phyloP scores from a whole-genome alignment of 768 basidiomycete species.

The Amylocystis lapponica region DNA sequence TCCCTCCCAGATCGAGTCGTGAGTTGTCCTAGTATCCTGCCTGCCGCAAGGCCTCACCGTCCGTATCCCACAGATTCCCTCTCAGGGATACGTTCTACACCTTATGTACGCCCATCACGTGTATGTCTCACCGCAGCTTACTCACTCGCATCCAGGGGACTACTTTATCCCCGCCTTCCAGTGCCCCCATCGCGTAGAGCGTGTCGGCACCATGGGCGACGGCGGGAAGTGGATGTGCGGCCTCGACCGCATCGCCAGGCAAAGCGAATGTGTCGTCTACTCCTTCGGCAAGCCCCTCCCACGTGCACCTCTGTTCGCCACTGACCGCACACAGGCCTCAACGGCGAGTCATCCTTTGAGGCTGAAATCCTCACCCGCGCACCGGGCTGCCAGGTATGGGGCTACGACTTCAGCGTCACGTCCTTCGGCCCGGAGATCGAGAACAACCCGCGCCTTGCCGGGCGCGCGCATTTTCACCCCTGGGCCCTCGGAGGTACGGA shows the following conservation, averaged over 20 bases:
- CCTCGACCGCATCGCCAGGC: constrained; percentile 34
- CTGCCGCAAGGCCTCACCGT: constrained; percentile 48
- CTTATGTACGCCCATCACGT: constrained; percentile 9
- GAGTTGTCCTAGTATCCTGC: constrained; percentile 15
- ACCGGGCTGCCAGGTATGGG: constrained; percentile 31
- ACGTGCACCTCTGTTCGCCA: neutral
- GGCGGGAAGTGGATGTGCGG: constrained; percentile 53
- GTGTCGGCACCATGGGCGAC: constrained; percentile 43
- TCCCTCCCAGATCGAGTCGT: constrained; percentile 43
- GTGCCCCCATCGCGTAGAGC: constrained; percentile 42
- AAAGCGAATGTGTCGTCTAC: constrained; percentile 40
- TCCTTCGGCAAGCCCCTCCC: constrained; percentile 33
- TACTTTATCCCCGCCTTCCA: constrained; percentile 43
- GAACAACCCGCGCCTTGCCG: constrained; percentile 19
- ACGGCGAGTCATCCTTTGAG: constrained; percentile 45
- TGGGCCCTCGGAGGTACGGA: constrained; percentile 32
- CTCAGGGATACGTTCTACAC: constrained; percentile 11
- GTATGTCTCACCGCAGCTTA: neutral
- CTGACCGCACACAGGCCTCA: constrained; percentile 28
- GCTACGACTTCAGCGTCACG: constrained; percentile 36
- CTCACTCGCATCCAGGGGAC: constrained; percentile 37
- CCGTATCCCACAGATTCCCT: constrained; percentile 26
- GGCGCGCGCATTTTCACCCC: constrained; percentile 39
- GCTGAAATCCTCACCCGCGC: constrained; percentile 38
- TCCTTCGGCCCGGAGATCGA: constrained; percentile 42